These are phyloP conservation scores for Teunomyces lycoperdinae DNA, from an alignment of 805 yeast genomes.

Conservation along the genomic window DNA sequence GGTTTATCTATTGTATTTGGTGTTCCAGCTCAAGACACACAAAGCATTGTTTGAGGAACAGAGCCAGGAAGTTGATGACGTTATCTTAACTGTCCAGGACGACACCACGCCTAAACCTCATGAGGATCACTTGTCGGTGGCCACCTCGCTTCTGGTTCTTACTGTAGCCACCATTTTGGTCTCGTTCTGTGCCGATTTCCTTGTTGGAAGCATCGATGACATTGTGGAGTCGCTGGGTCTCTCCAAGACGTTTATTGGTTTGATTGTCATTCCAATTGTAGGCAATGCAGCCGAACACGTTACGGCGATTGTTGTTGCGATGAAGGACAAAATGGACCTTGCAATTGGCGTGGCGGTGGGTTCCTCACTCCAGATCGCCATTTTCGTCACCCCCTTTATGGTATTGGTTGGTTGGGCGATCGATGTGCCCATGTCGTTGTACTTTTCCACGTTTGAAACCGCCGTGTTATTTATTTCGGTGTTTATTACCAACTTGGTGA, in stretches of 20 bases:
- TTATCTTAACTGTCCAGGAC: conserved; percentile 31
- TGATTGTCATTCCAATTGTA: conserved; percentile 91
- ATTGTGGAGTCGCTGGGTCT: conserved; percentile 81
- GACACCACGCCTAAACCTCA: conserved; percentile 15
- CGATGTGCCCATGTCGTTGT: conserved; percentile 88
- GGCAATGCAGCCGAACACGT: conserved; percentile 99
- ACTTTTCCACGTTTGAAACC: conserved; percentile 91
- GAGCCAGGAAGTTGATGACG: conserved; percentile 32
- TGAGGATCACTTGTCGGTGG: conserved; percentile 45
- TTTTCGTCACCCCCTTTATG: conserved; percentile 93
- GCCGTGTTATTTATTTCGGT: conserved; percentile 88
- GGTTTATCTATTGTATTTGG: conserved; percentile 73
- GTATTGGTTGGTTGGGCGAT: conserved; percentile 92
- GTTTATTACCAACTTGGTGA: conserved; percentile 79
- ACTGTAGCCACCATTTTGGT: conserved; percentile 71
- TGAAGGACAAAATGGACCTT: conserved; percentile 94
- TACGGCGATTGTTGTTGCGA: conserved; percentile 92
- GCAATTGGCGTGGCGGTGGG: conserved; percentile 98
- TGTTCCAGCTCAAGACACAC: conserved; percentile 90
- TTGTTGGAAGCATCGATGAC: conserved; percentile 90
- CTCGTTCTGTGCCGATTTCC: conserved; percentile 87
- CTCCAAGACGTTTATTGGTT: conserved; percentile 92
- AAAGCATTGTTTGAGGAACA: conserved; percentile 64
- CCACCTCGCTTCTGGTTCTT: conserved; percentile 54
- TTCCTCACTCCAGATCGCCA: conserved; percentile 89